Conservation (phyloP, 2,329 filamentous ascomycete species). For the Paracorniculantispora psalliotae region DNA sequence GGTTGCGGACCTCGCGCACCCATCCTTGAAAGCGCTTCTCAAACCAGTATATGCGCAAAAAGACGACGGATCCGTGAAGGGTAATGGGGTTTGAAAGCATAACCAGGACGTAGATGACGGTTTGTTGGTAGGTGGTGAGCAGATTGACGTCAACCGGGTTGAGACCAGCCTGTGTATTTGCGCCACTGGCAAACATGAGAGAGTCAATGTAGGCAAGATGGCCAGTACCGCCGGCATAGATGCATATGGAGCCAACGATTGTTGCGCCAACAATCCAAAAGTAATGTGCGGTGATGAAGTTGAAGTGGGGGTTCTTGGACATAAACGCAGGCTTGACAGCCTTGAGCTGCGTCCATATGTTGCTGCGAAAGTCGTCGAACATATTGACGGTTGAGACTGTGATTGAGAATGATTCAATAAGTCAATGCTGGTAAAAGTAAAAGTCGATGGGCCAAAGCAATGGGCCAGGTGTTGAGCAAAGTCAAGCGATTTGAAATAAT, state of each 20-base stretch:
- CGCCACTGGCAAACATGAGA: slow-evolving; percentile 79
- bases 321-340: slow-evolving; percentile 52
- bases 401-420: neutral
- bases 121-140: slow-evolving; percentile 67
- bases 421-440: no score
- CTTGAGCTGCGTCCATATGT: slow-evolving; percentile 39
- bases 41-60: slow-evolving; percentile 94
- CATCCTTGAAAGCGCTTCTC: slow-evolving; percentile 90
- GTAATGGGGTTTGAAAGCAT: slow-evolving; percentile 79
- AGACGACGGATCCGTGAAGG: slow-evolving; percentile 81
- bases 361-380: slow-evolving; percentile 30
- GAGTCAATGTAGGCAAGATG: slow-evolving; percentile 76
- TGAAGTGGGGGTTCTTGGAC: slow-evolving; percentile 62
- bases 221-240: slow-evolving; percentile 58
- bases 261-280: slow-evolving; percentile 72
- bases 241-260: slow-evolving; percentile 69
- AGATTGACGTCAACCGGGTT: slow-evolving; percentile 71
- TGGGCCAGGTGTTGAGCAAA: neutral
- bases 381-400: slow-evolving; percentile 17
- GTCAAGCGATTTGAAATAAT: neutral
- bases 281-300: slow-evolving; percentile 80
- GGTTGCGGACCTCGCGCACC: slow-evolving; percentile 63
- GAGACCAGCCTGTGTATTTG: slow-evolving; percentile 86
- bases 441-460: no score
- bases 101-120: slow-evolving; percentile 65